Percentiles rank a stretch among this genome's conserved stretches.
Conservation (phyloP, 345 rosid genomes). For the Populus davidiana region DNA sequence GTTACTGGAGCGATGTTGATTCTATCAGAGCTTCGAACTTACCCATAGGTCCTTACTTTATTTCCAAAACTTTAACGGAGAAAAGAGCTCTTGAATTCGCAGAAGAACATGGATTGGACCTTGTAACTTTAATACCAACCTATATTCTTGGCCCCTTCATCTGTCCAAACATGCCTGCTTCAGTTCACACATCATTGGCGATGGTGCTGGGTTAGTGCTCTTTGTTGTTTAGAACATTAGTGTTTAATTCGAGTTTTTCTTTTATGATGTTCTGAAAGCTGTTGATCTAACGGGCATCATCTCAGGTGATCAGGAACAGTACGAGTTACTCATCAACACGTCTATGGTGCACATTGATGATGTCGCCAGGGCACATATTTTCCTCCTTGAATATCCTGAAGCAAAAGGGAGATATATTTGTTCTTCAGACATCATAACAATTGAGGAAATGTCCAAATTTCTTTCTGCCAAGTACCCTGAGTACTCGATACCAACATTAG, state of each 20-base stretch:
- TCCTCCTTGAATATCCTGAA: slow-evolving; percentile 40
- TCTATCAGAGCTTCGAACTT: not conserved
- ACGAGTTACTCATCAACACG: not conserved
- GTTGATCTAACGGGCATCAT: not conserved
- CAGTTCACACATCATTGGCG: slow-evolving; percentile 17
- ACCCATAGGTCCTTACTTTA: not conserved
- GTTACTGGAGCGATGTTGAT: slow-evolving; percentile 34
- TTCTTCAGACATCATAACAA: slow-evolving; percentile 35
- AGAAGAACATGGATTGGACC: slow-evolving; percentile 28
- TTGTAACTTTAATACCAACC: slow-evolving; percentile 35
- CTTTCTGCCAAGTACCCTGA: slow-evolving; percentile 43
- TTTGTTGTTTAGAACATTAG: not conserved
- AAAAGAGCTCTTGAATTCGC: slow-evolving; percentile 36
- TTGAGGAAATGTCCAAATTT: slow-evolving; percentile 33
- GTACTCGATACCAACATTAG: slow-evolving; percentile 32
- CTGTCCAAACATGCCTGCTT: slow-evolving; percentile 24
- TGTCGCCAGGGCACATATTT: slow-evolving; percentile 49
- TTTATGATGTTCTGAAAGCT: not conserved
- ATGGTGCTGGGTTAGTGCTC: slow-evolving; percentile 25
- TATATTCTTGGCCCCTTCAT: slow-evolving; percentile 40
- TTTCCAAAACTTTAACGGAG: slow-evolving; percentile 35
- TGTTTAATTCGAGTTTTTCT: not conserved
- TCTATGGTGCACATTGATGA: slow-evolving; percentile 39
- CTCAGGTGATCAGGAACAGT: not conserved
- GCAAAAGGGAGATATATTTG: slow-evolving; percentile 59